Conservation (phyloP, 1,139 yeast genomes). For the Yamadazyma buinensis region DNA sequence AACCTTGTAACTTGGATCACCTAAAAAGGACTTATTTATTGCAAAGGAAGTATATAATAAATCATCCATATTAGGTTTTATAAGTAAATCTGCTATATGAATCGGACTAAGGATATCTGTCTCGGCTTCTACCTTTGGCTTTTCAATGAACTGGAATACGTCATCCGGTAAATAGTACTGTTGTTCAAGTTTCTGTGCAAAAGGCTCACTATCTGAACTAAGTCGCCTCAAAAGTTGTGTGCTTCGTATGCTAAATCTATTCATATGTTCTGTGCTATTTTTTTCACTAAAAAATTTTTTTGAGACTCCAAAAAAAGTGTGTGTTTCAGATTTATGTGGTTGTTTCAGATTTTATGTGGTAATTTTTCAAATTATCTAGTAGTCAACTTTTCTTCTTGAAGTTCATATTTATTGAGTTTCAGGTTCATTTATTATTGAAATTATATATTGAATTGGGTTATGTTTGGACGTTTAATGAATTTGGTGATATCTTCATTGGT, state of each 20-base stretch:
- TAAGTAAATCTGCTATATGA: constrained; percentile 30
- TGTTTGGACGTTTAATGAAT: too few species aligned
- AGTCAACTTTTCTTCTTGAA: too few species aligned
- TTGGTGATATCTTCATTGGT: too few species aligned
- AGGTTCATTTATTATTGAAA: too few species aligned
- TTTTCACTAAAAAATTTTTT: constrained; percentile 4
- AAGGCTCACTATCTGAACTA: too few species aligned
- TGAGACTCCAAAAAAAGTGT: neutral
- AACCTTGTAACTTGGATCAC: constrained; percentile 21
- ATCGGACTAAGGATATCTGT: constrained; percentile 34
- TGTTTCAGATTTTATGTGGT: constrained; percentile 4
- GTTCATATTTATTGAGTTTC: too few species aligned
- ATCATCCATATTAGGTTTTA: constrained; percentile 26
- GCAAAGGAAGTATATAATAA: constrained; percentile 28
- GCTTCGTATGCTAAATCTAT: constrained; percentile 1
- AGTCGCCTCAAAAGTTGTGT: too few species aligned
- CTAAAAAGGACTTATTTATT: constrained; percentile 25
- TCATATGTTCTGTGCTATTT: too few species aligned
- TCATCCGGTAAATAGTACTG: too few species aligned
- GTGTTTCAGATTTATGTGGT: constrained; percentile 1
- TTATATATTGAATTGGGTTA: too few species aligned
- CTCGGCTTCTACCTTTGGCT: neutral
- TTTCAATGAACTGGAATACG: neutral
- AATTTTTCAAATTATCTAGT: too few species aligned
- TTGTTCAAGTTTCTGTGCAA: neutral